Evolutionary conservation across 495 filamentous ascomycete genomes (phyloP).

Genomic region (Margaritispora aquatica): DNA sequence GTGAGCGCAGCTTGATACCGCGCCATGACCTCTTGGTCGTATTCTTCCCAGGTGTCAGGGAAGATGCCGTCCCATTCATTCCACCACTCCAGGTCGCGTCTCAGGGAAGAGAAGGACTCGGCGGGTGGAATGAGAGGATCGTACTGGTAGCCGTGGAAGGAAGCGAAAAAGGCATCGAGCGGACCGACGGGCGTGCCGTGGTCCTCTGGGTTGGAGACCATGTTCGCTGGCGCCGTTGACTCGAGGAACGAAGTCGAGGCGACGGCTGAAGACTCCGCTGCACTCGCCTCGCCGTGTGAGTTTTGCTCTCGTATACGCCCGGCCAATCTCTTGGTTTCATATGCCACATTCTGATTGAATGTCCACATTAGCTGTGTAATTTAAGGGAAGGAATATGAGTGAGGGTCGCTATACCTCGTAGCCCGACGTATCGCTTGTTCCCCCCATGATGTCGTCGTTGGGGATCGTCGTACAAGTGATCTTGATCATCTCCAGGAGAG

Average conservation of each 20-base stretch:
- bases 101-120: constrained; percentile 18
- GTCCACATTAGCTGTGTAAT: too few relatives aligned
- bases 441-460: too few relatives aligned
- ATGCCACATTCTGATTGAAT: too few relatives aligned
- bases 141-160: constrained; percentile 20
- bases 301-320: too few relatives aligned
- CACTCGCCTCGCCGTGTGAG: too few relatives aligned
- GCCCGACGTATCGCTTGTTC: too few relatives aligned
- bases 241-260: too few relatives aligned
- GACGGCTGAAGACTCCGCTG: too few relatives aligned
- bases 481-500: background rate
- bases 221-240: too few relatives aligned
- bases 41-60: constrained; percentile 2
- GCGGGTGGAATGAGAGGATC: constrained; percentile 23
- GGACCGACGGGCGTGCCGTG: background rate
- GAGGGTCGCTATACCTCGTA: too few relatives aligned
- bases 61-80: constrained; percentile 1
- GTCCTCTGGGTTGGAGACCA: background rate
- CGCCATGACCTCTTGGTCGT: constrained; percentile 9
- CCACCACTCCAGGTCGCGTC: constrained; percentile 6
- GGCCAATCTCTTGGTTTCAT: too few relatives aligned
- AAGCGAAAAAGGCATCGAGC: constrained; percentile 18
- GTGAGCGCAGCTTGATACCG: constrained; percentile 10
- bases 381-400: too few relatives aligned
- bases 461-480: background rate